Base-by-base conservation (phyloP, 352 stramenopile genomes). In the Pythium aquatile region DNA sequence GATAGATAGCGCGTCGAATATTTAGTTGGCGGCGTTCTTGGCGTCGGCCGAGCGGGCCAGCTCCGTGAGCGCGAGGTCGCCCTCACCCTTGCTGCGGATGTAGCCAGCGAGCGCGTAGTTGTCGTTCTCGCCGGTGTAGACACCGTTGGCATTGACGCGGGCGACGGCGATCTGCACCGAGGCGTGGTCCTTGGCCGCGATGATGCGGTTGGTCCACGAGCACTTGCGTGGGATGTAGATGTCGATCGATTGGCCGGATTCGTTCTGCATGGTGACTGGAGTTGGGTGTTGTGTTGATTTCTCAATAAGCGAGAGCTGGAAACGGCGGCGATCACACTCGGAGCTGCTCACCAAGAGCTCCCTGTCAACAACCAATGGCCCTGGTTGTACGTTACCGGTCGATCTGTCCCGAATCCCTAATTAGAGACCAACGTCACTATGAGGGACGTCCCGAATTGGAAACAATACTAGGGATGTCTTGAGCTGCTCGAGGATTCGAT, bases 201-300 rank as follows among this genome's bases (percentile, higher is more conserved):
- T 92, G 71, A 99, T 96, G 82, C 97, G 91, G 89, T 98, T 99
- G 69, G 97, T 99, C 93, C 94, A 99, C 72, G 96, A 99, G 93
- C 97, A 99, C 81, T 99, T 99, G 82, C 97, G 90, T 66, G 97
- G 97, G 82, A 99, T 97, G 85, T 99, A 99, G 72, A 99, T 97
- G 73, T 99, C 97, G 60, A 99, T 97, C 78, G 97, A 98, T 73
- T 98, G 83, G 83, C 97, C 97, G 73, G 77, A 75, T 78, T 98
- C 96, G 96, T 99, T 99, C 85, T 99, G 96, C 97, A 99, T 99
- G 70, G 77, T 97, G 74, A 74, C 72, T 73, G 39, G 42, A 70
- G 63, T 78, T 63, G 68, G 79, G 76, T 84, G 74, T 82, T 79
- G 76, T 84, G 74, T 82, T 79, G 76, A 81, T 79, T 88, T 83